Percentiles rank a stretch among this genome's conserved stretches.
phyloP scores from a whole-genome alignment of 2,329 filamentous ascomycete genomes.

The Amylocarpus encephaloides region DNA sequence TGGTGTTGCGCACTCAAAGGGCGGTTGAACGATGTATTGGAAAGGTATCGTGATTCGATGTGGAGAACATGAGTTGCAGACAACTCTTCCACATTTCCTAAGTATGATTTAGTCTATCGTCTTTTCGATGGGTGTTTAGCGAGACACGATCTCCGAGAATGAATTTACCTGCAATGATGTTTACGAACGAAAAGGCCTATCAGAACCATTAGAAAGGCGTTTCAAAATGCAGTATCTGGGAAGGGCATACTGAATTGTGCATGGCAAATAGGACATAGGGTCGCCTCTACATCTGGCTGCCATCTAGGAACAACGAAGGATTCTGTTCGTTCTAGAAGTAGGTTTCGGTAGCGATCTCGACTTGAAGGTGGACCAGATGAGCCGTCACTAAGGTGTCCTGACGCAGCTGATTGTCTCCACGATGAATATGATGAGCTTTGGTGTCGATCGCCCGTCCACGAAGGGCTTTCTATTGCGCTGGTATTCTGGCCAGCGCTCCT shows the following conservation, averaged over 20 bases:
- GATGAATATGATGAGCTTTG: background rate
- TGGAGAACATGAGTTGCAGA: constrained; percentile 84
- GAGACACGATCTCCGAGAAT: background rate
- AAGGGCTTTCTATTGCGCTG: background rate
- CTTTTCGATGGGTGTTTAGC: background rate
- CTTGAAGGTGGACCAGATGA: background rate
- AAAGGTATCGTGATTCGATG: constrained; percentile 92
- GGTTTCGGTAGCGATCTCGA: constrained; percentile 2
- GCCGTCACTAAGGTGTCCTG: background rate
- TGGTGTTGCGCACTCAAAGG: constrained; percentile 31
- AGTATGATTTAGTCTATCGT: constrained; percentile 3
- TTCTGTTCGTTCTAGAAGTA: constrained; percentile 1
- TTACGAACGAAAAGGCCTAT: constrained; percentile 69
- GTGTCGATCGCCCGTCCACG: too few relatives aligned
- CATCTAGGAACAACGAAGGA: constrained; percentile 61
- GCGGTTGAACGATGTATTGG: constrained; percentile 83
- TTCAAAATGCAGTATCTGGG: background rate
- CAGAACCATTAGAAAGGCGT: constrained; percentile 8
- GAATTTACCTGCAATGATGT: constrained; percentile 76
- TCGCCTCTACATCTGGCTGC: constrained; percentile 83
- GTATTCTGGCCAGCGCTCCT: background rate
- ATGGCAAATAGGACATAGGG: constrained; percentile 77
- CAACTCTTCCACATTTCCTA: constrained; percentile 87
- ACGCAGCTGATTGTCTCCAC: constrained; percentile 2
- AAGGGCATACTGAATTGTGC: constrained; percentile 56